These are phyloP conservation scores for Candida ovalis DNA, from an alignment of 805 yeast genomes.

Conservation along the genomic window DNA sequence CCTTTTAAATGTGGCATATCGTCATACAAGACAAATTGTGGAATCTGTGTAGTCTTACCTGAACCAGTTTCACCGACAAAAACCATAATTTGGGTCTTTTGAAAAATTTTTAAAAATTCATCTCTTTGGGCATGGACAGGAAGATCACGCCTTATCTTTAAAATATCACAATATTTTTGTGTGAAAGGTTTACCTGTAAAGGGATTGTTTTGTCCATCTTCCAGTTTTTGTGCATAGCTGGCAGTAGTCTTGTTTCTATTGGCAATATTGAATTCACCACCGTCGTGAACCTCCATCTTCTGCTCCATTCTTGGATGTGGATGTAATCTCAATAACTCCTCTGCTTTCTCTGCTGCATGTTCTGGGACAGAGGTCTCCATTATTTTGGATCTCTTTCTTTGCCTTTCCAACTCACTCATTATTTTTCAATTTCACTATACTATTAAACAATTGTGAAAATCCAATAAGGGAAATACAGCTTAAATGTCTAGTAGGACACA, in stretches of 20 bases:
- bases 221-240: conserved; percentile 54
- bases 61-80: conserved; percentile 99
- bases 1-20: conserved; percentile 87
- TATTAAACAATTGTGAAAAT: no score
- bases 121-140: conserved; percentile 94
- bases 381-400: conserved; percentile 45
- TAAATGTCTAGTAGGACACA: no score
- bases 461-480: no score
- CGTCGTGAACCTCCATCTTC: conserved; percentile 52
- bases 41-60: conserved; percentile 97
- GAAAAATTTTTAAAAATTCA: conserved; percentile 82
- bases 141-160: conserved; percentile 74
- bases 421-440: no score
- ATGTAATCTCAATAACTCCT: conserved; percentile 45
- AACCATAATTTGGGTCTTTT: conserved; percentile 88
- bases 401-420: conserved; percentile 36
- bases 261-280: conserved; percentile 56
- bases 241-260: conserved; percentile 65
- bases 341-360: conserved; percentile 64
- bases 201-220: conserved; percentile 62
- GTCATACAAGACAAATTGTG: conserved; percentile 90
- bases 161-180: conserved; percentile 69
- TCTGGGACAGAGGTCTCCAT: conserved; percentile 56
- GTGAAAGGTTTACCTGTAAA: conserved; percentile 69
- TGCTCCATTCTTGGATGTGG: conserved; percentile 39